Base-by-base conservation (phyloP, 1,139 yeast species). In the Lipomyces yarrowii region DNA sequence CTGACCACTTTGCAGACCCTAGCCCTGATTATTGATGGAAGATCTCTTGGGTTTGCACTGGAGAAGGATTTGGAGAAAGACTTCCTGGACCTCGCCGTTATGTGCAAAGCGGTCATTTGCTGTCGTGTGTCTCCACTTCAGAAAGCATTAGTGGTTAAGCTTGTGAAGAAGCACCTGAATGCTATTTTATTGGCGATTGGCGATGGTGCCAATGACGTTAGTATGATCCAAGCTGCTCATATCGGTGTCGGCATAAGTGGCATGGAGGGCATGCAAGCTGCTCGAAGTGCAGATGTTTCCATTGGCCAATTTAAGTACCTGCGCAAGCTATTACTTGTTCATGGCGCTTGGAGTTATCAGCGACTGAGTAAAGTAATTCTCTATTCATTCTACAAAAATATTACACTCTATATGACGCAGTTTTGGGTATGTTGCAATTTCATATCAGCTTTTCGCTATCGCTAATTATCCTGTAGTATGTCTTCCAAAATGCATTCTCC, bases 211-310 rank as follows among this genome's bases (percentile, higher is more conserved):
- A 94, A 94, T 75, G 99, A 94, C 80, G 99, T 94, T 39, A 90
- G 97, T 57, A 94, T 94, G 99, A 94, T 94, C 72, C 99, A 94
- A 78, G 98, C 98, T 15, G 99, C 99, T 0, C 97, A 94, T 77
- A 97, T 94, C 61, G 99, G 99, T 68, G 96, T 94, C 57, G 99
- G 99, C 76, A 94, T 94, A 72, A 91, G 96, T 74, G 99, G 99
- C 73, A 90, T 91, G 91, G 99, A 96, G 80, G 99, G 99, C 73
- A 93, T 93, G 92, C 99, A 96, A 78, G 99, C 99, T 8, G 98
- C 99, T 0, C 84, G 99, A 77, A 88, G 96, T 77, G 99, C 99
- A 0, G 99, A 96, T 81, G 87, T 94, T 68, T 93, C 98, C 0
- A 91, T 96, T 78, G 99, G 98, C 0, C 99, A 96, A 77, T 96